Base-by-base conservation (phyloP, 495 filamentous ascomycete species). In the Penicillium canariense region DNA sequence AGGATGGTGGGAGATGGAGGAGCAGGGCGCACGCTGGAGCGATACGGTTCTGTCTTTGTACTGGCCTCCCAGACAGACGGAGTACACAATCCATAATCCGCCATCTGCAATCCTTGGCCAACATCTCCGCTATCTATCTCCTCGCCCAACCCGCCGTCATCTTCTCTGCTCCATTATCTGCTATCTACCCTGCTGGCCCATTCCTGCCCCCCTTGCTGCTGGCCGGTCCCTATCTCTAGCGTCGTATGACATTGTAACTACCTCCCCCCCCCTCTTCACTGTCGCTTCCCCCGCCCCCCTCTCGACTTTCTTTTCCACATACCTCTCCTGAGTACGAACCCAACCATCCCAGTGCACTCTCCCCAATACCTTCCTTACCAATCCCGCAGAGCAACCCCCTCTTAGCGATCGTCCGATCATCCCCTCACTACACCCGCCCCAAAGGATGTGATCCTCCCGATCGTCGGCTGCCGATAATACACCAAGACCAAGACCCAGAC, bases 391-490 rank as follows among this genome's bases (percentile, higher is more conserved):
- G 10, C 10, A 4, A 40, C 11, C 1, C 20, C 20, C 38, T 8
- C 6, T 25, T 42, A 11, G 11, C 17, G 20, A 17, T 1, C 22
- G 11, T 42, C 38, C 12, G 25, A 18, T 4, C 18, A 42, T 48
- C 3, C 11, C 30, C 11, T 5, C 25, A 48, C 32, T 22, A 39
- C 43, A 22, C 22, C 40, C 35, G 9, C 35, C 32, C 1, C 39
- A 51, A 57, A 58, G 43, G 50, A 65, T 62, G 58, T 59, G 48
- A 62, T 52, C 53, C 12, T 45, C 31, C 26, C 15, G 30, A 44
- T 40, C 14, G 25, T 17, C 20, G 32, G 44, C 50, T 59, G 47
- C 56, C 58, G 48, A 54, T 48, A 28, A 60, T 25, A 50, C 39
- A n/a, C 18, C 18, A 56, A 36, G 32, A 25, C 22, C 31, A 25